phyloP scores from a whole-genome alignment of 2,329 filamentous ascomycete species.

The Pseudogymnoascus pannorum region DNA sequence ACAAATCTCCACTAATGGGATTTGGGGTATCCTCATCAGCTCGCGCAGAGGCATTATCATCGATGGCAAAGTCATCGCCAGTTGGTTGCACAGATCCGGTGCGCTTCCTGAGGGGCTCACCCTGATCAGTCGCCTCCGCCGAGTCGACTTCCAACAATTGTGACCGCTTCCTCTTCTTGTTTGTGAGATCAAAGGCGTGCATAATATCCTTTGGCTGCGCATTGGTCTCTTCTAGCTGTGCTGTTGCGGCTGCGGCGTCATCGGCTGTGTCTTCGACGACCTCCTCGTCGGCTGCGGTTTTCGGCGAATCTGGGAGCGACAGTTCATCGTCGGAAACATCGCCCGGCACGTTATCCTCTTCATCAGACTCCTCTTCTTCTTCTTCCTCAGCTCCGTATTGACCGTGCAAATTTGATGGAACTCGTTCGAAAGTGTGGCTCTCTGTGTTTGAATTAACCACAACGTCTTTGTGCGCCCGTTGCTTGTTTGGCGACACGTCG shows the following conservation, averaged over 20 bases:
- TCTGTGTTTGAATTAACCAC: slow-evolving; percentile 49
- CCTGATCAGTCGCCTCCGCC: slow-evolving; percentile 30
- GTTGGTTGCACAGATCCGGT: slow-evolving; percentile 39
- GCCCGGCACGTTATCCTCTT: slow-evolving; percentile 3
- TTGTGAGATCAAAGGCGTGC: slow-evolving; percentile 22
- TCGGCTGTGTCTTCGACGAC: slow-evolving; percentile 21
- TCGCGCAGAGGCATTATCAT: slow-evolving; percentile 36
- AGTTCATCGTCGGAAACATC: slow-evolving; percentile 14
- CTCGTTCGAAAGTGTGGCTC: slow-evolving; percentile 52
- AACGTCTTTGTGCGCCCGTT: slow-evolving; percentile 52
- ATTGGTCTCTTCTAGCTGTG: slow-evolving; percentile 21
- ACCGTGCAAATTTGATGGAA: slow-evolving; percentile 70
- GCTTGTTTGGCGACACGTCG: slow-evolving; percentile 73
- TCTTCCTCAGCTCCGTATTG: slow-evolving; percentile 38
- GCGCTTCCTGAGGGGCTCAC: slow-evolving; percentile 41
- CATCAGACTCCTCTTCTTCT: slow-evolving; percentile 32
- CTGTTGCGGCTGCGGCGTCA: slow-evolving; percentile 29
- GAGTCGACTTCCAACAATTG: slow-evolving; percentile 24
- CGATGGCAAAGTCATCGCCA: slow-evolving; percentile 39
- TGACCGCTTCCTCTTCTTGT: slow-evolving; percentile 33
- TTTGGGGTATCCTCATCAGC: slow-evolving; percentile 32
- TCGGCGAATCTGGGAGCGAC: slow-evolving; percentile 27
- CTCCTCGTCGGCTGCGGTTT: slow-evolving; percentile 34
- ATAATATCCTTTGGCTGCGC: slow-evolving; percentile 1
- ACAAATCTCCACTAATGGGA: slow-evolving; percentile 27